Base-by-base conservation (phyloP, 176 grass and related monocot species). In the Elaeis guineensis region DNA sequence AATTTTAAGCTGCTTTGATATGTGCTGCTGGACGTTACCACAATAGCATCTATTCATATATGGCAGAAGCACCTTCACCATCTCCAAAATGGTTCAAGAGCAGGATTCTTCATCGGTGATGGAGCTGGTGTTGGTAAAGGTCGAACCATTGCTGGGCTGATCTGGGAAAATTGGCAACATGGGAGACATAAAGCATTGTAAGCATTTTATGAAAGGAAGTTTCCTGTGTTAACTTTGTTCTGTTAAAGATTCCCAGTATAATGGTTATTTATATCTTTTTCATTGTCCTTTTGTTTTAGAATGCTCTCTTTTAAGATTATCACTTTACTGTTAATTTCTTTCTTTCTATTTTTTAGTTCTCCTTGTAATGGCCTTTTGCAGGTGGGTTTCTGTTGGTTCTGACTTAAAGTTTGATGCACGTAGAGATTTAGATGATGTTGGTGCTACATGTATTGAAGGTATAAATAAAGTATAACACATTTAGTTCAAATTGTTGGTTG, bases 71-170 rank as follows among this genome's bases (percentile, higher is more conserved):
- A 98, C 22, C 87, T 73, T 71, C 68, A 98, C 61, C 88, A 98
- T 92, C 79, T 98, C 58, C 81, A 78, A 66, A 78, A 76, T 77
- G 84, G 87, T 72, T 66, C 83, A 69, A 98, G 93, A 80, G 87
- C 87, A 73, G 93, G 93, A 53, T 98, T 97, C 77, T 98, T 98
- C 68, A 69, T 98, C 73, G 93, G 93, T 73, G 93, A 98, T 50
- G 93, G 93, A 49, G 93, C 93, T 76, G 93, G 93, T 76, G 86
- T 98, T 78, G 93, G 93, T 82, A 98, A 98, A 75, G 93, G 93
- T 14, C 83, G 93, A 68, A 98, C 93, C 56, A 87, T 98, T 85
- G 93, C 93, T 68, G 93, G 93, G 52, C 89, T 98, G 81, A 89
- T 92, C 26, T 92, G 87, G 93, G 93, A 98, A 79, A 92, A 89